Evolutionary conservation across 129 eudicot species (phyloP), one percentile per base, ranked within the genome.

Genomic region (Chrysanthemum lavandulifolium): DNA sequence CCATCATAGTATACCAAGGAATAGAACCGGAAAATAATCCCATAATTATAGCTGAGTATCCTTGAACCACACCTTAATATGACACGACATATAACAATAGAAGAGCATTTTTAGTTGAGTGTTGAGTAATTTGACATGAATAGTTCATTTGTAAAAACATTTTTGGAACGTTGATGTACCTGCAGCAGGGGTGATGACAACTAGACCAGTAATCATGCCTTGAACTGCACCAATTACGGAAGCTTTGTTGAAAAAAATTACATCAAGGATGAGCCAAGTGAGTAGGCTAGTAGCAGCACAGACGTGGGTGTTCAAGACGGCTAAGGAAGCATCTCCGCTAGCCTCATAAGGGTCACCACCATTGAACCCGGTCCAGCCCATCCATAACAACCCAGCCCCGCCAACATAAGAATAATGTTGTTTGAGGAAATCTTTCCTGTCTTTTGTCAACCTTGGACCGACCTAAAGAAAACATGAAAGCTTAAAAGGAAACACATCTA

Each of bases 1-100:
- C 88, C 91, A 86, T 86, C 91, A 86, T 86, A 5, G 91, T 86
- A 80, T 78, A 86, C 91, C 91, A 86, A 1, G 88, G 91, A 54
- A 86, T 83, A 1, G 91, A 81, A 36, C 91, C 88, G 0, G 91
- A 86, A 78, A 84, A 81, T 0, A 86, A 2, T 61, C 91, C 91
- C 88, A 86, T 83, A 52, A 83, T 33, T 69, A 86, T 83, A 11
- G 88, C 86, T 2, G 91, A 86, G 84, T 86, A 83, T 63, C 88
- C 84, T 51, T 83, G 82, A 11, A 86, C 91, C 53, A 86, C 88
- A 13, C 91, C 88, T 83, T 15, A 64, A 27, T 13, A 3, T 23
- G 45, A 40, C 45, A 40, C 9, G 45, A 6, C 45, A 40, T 40
- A 40, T 40, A 40, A 40, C 9, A 40, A 6, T 40, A 40, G 10